phyloP scores from a whole-genome alignment of 257 asterid genomes.

The Rehmannia glutinosa region DNA sequence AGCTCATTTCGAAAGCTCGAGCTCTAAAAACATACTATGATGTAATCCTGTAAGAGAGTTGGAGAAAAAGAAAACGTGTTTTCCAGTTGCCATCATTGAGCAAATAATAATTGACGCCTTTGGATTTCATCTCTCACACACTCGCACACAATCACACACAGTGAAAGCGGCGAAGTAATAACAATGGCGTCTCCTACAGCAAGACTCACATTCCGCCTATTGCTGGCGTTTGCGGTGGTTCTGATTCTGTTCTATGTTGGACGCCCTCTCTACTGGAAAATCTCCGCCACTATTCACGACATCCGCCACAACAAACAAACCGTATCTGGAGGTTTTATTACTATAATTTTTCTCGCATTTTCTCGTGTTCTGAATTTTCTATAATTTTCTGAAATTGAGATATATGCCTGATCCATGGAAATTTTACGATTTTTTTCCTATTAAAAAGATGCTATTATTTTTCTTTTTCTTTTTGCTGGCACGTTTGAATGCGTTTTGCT shows the following conservation, averaged over 20 bases:
- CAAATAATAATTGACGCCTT: neutral
- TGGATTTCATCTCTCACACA: neutral
- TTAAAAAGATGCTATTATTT: neutral
- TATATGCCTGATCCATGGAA: neutral
- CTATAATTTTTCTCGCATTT: neutral
- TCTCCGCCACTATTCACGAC: conserved; percentile 84
- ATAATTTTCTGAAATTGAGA: conserved; percentile 8
- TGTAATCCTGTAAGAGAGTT: too few relatives aligned
- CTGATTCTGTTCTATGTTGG: conserved; percentile 57
- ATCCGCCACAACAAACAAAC: conserved; percentile 83
- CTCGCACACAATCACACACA: neutral
- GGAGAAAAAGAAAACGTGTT: neutral
- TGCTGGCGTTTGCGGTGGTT: conserved; percentile 29
- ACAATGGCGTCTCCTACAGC: conserved; percentile 47
- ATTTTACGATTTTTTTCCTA: neutral
- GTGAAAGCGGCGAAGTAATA: conserved; percentile 11
- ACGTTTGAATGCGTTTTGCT: too few relatives aligned
- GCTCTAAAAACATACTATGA: too few relatives aligned
- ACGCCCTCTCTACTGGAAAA: conserved; percentile 88
- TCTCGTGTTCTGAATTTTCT: neutral
- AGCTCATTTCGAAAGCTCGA: too few relatives aligned
- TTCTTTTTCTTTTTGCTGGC: neutral
- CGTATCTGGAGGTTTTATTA: conserved; percentile 59
- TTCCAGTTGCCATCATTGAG: neutral
- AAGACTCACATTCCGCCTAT: conserved; percentile 46